Evolutionary conservation across 148 eudicot genomes (phyloP).

Genomic region (Linanthus parryae): DNA sequence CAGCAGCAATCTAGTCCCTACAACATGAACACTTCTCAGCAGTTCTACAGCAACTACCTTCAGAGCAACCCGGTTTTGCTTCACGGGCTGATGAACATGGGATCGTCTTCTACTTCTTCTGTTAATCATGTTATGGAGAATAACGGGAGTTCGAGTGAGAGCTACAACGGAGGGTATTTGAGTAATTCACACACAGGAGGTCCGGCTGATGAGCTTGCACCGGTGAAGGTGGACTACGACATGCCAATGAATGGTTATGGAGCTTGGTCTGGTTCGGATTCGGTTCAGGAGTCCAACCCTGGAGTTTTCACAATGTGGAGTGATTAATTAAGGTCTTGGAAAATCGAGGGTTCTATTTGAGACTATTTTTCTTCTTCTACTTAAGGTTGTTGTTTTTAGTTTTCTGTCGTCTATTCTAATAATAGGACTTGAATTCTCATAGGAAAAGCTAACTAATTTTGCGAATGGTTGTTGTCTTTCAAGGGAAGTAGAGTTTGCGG

Average conservation of each 20-base stretch:
- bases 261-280: slow-evolving; percentile 74
- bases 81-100: slow-evolving; percentile 76
- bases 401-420: background rate
- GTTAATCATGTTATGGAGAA: slow-evolving; percentile 55
- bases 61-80: slow-evolving; percentile 64
- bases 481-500: too few relatives aligned
- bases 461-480: background rate
- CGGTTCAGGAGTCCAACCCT: slow-evolving; percentile 62
- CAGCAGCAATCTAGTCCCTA: slow-evolving; percentile 23
- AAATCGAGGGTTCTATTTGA: background rate
- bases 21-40: too few relatives aligned
- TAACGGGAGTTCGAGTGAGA: slow-evolving; percentile 54
- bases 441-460: background rate
- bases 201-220: slow-evolving; percentile 41
- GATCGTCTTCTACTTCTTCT: slow-evolving; percentile 27
- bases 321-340: slow-evolving; percentile 23
- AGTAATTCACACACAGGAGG: slow-evolving; percentile 29
- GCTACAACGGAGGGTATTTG: slow-evolving; percentile 40
- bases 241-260: slow-evolving; percentile 46
- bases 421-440: background rate
- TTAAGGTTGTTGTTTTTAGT: too few relatives aligned
- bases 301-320: slow-evolving; percentile 78
- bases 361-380: background rate
- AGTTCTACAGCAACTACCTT: slow-evolving; percentile 30
- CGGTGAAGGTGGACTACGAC: slow-evolving; percentile 83